phyloP scores from a whole-genome alignment of 768 basidiomycete species.

The Auricularia sp. region DNA sequence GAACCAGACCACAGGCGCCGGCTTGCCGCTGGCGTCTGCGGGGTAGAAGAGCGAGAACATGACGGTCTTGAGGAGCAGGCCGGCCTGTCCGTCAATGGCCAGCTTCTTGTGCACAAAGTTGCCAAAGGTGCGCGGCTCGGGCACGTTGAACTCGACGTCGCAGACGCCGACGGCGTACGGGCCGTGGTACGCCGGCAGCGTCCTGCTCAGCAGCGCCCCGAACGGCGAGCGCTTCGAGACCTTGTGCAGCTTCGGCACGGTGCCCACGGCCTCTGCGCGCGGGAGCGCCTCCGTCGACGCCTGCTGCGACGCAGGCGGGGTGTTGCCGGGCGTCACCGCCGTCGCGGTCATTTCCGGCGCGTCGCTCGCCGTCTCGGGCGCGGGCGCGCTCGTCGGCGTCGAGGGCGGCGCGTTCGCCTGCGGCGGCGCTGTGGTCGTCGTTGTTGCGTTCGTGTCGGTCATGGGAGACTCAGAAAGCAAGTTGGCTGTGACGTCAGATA shows the following conservation, averaged over 20 bases:
- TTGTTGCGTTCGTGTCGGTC: too few species aligned
- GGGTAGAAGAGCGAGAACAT: conserved; percentile 27
- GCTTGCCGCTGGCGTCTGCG: conserved; percentile 9
- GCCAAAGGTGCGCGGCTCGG: conserved; percentile 4
- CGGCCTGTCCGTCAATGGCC: conserved; percentile 12
- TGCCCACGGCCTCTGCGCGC: not conserved
- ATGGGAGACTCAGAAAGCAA: too few species aligned
- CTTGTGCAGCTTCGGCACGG: not conserved
- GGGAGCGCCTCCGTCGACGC: not conserved
- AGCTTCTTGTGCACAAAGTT: conserved; percentile 2
- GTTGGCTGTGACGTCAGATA: too few species aligned
- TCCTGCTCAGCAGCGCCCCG: conserved; percentile 20
- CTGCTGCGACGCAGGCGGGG: too few species aligned
- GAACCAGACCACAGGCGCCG: conserved; percentile 8
- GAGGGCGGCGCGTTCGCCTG: too few species aligned
- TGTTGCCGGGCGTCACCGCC: too few species aligned
- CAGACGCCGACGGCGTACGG: conserved; percentile 22
- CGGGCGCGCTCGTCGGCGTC: too few species aligned
- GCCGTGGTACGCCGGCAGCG: conserved; percentile 23
- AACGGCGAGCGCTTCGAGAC: conserved; percentile 13
- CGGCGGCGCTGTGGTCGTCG: too few species aligned
- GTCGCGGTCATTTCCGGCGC: too few species aligned
- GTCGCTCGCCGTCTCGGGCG: too few species aligned
- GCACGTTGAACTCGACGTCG: conserved; percentile 24
- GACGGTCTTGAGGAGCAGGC: conserved; percentile 22